Base-by-base conservation (phyloP, 1,284 basidiomycete species). In the Cryptococcus sp. region DNA sequence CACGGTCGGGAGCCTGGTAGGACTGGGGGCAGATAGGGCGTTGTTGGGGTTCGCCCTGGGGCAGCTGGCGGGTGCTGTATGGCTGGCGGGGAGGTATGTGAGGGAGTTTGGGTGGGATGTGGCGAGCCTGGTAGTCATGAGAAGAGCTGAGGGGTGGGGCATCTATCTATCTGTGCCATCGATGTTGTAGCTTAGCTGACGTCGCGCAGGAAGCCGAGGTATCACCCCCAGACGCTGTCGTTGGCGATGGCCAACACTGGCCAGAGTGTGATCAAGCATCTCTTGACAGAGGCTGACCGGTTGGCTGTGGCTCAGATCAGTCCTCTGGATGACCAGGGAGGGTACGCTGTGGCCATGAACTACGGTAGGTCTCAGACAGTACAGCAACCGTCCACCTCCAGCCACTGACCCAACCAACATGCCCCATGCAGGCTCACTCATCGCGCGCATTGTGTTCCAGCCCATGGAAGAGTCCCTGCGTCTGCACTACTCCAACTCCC, bases 221-320 rank as follows among this genome's bases (percentile, higher is more conserved):
- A 52, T 40, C 51, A 71, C 40, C 39, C 55, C n/a, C 23, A 57
- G 16, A 52, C 59, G 5, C 50, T 55, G 8, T 52, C 58, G 2
- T 57, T 76, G 28, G 75, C 73, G 0, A 53, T 68, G 53, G 89
- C 87, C 0, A 90, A 98, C 83, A 90, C 72, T 7, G 56, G 72
- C 5, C 73, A 76, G 52, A 70, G 71, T 1, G 66, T 96, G 3
- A 81, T 98, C 65, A 98, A 98, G 73, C 94, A 98, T 71, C 82
- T 95, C 61, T 80, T 99, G 33, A 98, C 94, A 0, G 96, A 98
- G 72, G 92, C 90, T 11, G 96, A 99, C 76, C 92, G 96, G 67
- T 80, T 98, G 47, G 83, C 94, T 2, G 82, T 97, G 23, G 89
- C 89, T 0, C 84, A 83, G 65, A 85, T 91, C 61, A 90, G 89